A percentile compares a stretch with the other conserved stretches of the same genome.
Evolutionary conservation across 495 filamentous ascomycete genomes (phyloP).

Genomic region (Trypethelium eluteriae): DNA sequence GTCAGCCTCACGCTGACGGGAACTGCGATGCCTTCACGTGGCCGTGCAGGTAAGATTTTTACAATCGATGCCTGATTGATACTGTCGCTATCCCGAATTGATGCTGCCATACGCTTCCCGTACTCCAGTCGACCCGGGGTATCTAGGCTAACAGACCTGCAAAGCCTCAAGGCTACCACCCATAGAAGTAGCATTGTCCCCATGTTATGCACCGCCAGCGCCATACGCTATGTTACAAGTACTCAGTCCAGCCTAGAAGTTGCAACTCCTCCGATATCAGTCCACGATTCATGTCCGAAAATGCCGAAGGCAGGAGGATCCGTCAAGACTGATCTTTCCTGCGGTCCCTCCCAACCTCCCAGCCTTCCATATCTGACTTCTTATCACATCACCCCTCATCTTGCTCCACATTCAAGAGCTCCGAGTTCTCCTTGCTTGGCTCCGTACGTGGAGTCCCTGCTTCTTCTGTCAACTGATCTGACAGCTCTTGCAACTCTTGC

Average conservation of each 20-base stretch:
- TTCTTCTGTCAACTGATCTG: not conserved
- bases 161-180: too few relatives aligned
- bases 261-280: too few relatives aligned
- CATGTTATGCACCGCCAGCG: too few relatives aligned
- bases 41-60: not conserved
- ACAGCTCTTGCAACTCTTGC: not conserved
- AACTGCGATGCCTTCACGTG: not conserved
- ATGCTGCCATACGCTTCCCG: not conserved
- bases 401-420: not conserved
- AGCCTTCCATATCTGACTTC: too few relatives aligned
- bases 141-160: not conserved
- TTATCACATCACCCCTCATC: too few relatives aligned
- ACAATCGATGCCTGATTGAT: not conserved
- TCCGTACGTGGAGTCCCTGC: not conserved
- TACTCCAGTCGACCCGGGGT: not conserved
- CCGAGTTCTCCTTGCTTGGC: not conserved
- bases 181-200: too few relatives aligned
- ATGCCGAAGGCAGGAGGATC: too few relatives aligned
- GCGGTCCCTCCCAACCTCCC: too few relatives aligned
- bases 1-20: slow-evolving; percentile 1
- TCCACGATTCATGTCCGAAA: too few relatives aligned
- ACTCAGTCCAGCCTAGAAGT: too few relatives aligned
- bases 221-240: too few relatives aligned
- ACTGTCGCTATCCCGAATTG: not conserved
- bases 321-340: too few relatives aligned